These are phyloP conservation scores for Chlorella vulgaris DNA, from an alignment of 139 green algal species.

Conservation along the genomic window DNA sequence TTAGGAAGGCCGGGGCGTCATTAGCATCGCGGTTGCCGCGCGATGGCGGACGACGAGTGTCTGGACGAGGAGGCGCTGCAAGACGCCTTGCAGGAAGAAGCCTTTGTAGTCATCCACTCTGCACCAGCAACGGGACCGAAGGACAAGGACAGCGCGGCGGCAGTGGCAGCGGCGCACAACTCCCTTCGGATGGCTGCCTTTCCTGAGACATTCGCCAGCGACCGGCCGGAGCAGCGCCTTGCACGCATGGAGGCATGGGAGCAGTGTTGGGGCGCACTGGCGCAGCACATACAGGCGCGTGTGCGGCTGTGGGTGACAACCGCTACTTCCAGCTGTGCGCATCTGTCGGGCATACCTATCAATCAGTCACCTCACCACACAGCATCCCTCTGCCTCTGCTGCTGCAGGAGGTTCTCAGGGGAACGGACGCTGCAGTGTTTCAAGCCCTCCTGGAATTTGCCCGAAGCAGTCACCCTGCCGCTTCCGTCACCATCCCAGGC, in stretches of 20 bases:
- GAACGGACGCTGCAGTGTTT: constrained; percentile 27
- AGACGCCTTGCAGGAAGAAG: neutral
- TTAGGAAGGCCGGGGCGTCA: no score
- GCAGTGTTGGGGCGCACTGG: constrained; percentile 22
- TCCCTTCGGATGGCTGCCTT: constrained; percentile 30
- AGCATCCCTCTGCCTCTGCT: neutral
- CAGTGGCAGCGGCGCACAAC: no score
- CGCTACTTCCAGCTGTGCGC: no score
- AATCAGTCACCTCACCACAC: neutral
- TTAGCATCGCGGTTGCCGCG: no score
- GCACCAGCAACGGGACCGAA: constrained; percentile 1
- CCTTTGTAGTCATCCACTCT: neutral
- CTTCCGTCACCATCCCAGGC: neutral
- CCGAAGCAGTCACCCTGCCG: neutral
- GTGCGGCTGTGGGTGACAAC: no score
- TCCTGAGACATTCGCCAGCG: neutral
- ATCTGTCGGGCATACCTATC: neutral
- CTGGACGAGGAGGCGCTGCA: no score
- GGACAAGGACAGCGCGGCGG: neutral
- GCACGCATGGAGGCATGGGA: neutral
- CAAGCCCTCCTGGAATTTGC: constrained; percentile 20
- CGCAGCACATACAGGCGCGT: constrained; percentile 28
- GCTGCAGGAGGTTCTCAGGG: constrained; percentile 3
- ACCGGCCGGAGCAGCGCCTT: constrained; percentile 17
- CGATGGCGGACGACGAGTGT: no score